phyloP scores from a whole-genome alignment of 495 filamentous ascomycete species.

The Talaromyces liani region DNA sequence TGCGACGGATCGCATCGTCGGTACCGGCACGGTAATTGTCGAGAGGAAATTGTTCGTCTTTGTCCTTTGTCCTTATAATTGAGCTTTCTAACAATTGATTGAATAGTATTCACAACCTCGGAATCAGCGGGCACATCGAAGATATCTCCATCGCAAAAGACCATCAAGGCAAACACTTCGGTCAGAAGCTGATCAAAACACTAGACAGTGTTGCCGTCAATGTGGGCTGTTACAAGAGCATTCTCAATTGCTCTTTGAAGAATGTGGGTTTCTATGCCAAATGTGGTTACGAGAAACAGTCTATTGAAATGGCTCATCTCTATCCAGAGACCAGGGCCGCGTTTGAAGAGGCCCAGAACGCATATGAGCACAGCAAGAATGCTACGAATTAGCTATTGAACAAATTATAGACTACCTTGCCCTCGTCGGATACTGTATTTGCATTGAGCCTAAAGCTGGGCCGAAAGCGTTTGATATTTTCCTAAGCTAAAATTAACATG shows the following conservation, averaged over 20 bases:
- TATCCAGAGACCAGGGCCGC: not conserved
- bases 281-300: slow-evolving; percentile 5
- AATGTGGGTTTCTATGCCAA: slow-evolving; percentile 8
- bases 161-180: slow-evolving; percentile 9
- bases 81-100: not conserved
- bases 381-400: not conserved
- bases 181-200: slow-evolving; percentile 5
- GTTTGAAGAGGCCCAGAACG: not conserved
- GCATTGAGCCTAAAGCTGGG: too few species aligned
- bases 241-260: not conserved
- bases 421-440: too few species aligned
- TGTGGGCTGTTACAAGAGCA: slow-evolving; percentile 1
- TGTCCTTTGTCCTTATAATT: not conserved
- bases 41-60: slow-evolving; percentile 8
- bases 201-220: not conserved
- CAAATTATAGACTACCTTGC: not conserved
- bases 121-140: slow-evolving; percentile 9
- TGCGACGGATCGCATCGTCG: slow-evolving; percentile 2
- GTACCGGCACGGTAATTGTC: slow-evolving; percentile 1
- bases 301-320: not conserved
- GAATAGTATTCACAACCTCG: slow-evolving; percentile 22
- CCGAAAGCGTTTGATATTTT: too few species aligned
- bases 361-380: not conserved
- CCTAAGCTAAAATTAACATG: too few species aligned
- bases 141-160: slow-evolving; percentile 7